phyloP scores from a whole-genome alignment of 1,284 basidiomycete species.

The Trichosporon faecale region DNA sequence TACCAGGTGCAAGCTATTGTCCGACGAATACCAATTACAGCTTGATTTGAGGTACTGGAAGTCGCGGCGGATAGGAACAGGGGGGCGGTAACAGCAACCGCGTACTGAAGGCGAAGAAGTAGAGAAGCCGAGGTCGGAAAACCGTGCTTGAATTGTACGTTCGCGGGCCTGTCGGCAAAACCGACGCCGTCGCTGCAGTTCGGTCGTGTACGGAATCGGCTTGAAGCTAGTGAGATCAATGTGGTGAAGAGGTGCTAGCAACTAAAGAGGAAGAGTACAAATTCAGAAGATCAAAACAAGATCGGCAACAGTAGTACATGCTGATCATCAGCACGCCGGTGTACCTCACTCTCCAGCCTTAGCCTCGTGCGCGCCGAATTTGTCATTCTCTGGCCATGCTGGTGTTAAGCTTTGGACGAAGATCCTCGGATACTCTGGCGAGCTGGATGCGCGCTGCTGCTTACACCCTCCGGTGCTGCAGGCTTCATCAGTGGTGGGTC shows the following conservation, averaged over 20 bases:
- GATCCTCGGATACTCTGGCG: background rate
- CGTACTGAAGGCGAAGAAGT: background rate
- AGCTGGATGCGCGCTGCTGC: background rate
- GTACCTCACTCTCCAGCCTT: background rate
- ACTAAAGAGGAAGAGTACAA: background rate
- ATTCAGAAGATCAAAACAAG: background rate
- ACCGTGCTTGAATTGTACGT: background rate
- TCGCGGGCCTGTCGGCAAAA: constrained; percentile 3
- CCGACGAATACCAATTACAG: background rate
- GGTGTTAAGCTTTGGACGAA: background rate
- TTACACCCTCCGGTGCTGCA: background rate
- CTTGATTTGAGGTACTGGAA: background rate
- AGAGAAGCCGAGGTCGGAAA: background rate
- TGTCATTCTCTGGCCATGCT: background rate
- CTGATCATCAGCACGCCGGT: background rate
- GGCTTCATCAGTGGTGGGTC: background rate
- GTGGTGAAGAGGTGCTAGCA: background rate
- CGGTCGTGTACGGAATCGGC: background rate
- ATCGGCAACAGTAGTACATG: background rate
- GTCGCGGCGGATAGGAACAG: background rate
- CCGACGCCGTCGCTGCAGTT: background rate
- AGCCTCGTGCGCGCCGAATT: background rate
- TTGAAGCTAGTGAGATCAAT: background rate
- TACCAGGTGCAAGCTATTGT: background rate
- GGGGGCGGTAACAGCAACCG: background rate